Percentiles rank a stretch among this genome's conserved stretches.
These are phyloP conservation scores for Aaosphaeria pasadenensis DNA, from an alignment of 2,329 filamentous ascomycete species.

Conservation along the genomic window DNA sequence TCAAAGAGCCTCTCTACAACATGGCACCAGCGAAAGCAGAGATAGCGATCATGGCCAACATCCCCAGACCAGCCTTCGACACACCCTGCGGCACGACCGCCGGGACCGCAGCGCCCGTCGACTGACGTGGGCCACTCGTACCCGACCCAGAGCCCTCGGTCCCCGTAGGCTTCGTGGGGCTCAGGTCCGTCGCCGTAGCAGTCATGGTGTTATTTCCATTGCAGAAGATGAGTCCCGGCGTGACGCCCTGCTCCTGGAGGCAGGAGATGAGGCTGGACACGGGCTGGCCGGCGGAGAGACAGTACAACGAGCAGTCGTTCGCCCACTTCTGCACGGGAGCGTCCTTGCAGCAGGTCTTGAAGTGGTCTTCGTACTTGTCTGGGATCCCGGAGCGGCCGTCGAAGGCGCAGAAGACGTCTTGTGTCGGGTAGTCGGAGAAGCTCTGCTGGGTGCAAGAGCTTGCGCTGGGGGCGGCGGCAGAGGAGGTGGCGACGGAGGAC, in stretches of 20 bases:
- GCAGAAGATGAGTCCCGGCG: slow-evolving; percentile 19
- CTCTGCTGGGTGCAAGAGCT: slow-evolving; percentile 19
- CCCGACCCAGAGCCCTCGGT: slow-evolving; percentile 9
- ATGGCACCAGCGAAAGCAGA: slow-evolving; percentile 25
- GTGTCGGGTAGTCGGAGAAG: slow-evolving; percentile 24
- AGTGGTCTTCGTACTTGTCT: slow-evolving; percentile 19
- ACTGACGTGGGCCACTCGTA: slow-evolving; percentile 4
- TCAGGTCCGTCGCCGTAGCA: slow-evolving; percentile 17
- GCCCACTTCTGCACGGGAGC: slow-evolving; percentile 28
- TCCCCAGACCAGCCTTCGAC: slow-evolving; percentile 25
- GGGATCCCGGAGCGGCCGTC: slow-evolving; percentile 13
- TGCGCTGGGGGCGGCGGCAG: slow-evolving; percentile 10
- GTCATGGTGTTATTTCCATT: slow-evolving; percentile 22
- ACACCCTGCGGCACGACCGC: slow-evolving; percentile 13
- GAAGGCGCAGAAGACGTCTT: slow-evolving; percentile 27
- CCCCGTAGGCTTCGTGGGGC: neutral
- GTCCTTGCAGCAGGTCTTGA: slow-evolving; percentile 29
- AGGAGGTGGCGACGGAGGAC: slow-evolving; percentile 14
- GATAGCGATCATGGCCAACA: slow-evolving; percentile 24
- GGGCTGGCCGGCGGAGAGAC: slow-evolving; percentile 23
- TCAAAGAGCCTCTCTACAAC: slow-evolving; percentile 10
- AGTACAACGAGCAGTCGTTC: slow-evolving; percentile 28
- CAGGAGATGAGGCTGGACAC: slow-evolving; percentile 25
- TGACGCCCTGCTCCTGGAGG: slow-evolving; percentile 23
- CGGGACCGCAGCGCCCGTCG: slow-evolving; percentile 14